Base-by-base conservation (phyloP, 1,284 basidiomycete genomes). In the Inonotus hispidus region DNA sequence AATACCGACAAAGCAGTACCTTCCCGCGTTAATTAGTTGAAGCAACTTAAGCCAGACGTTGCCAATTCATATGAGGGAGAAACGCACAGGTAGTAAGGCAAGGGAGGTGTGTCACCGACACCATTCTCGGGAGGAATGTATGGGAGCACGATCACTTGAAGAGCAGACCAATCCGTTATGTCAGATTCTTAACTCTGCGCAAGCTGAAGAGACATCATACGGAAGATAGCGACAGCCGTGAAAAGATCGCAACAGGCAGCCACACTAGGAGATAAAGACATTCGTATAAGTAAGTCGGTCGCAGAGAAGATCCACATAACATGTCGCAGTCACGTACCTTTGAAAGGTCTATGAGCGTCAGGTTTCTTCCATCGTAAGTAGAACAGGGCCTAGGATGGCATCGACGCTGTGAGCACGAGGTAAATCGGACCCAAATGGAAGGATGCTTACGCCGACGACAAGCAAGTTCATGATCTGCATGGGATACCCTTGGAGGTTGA, bases 401-500 rank as follows among this genome's bases (percentile, higher is more conserved):
- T 16, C 37, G 29, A 37, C 14, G 53, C n/a, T 50, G 43, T 41
- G 49, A 49, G 27, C 16, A 21, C 56, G 35, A 4, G 6, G 19
- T 23, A 43, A 8, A 1, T 16, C 6, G 52, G 3, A 60, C 61
- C 41, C 3, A 19, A n/a, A 29, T n/a, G 35, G 16, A 14, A 23
- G 4, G 65, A 43, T 43, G 19, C 75, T 41, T 63, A 82, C 82
- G 19, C 80, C 50, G 43, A 84, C 76, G 58, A 86, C 77, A 63
- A 82, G 81, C 2, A 84, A 68, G 67, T 82, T 80, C 66, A 85
- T 78, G 46, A 84, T 81, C 61, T 84, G 82, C 43, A 38, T 53
- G 8, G 84, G 84, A 65, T 86, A 86, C 5, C 81, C 80, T 65
- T 82, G 75, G 2, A 86, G 71, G 60, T 85, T 81, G 1, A 86